Base-by-base conservation (phyloP, 345 rosid species). In the Salix udensis region DNA sequence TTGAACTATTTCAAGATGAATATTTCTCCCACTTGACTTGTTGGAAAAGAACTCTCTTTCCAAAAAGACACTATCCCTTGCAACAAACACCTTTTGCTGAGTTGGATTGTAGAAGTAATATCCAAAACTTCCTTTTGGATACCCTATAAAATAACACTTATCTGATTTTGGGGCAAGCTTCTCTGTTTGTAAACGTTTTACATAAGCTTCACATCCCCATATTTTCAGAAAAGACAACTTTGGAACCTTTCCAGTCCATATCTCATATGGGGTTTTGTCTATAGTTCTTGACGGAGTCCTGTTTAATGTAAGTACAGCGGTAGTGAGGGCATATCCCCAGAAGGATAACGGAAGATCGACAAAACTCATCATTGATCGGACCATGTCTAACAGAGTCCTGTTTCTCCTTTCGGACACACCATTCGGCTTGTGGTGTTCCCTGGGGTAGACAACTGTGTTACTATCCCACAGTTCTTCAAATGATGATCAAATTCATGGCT, bases 11-110 rank as follows among this genome's bases (percentile, higher is more conserved):
- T 58, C 67, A 31, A 55, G 75, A n/a, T 72, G 12, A 13, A 58
- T 72, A 16, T 21, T 72, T 1, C 75, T 58, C 46, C 67, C 67
- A 53, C 50, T 58, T 6, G 6, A 11, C 13, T 46, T 55, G 18
- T 58, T 58, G 14, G 40, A 19, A 30, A 72, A 13, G 14, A 67
- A 36, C 48, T 67, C 70, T 67, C 14, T 67, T 19, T 67, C 28
- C 10, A 36, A 36, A 37, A 72, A 72, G 65, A 58, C 28, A 18
- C 21, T 66, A 72, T 26, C 36, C 21, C 31, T 31, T 34, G 75
- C 65, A 72, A 72, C 18, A 72, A 72, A 48, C 39, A 70, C 62
- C 34, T 62, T 62, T 62, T 62, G 67, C 31, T n/a, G 67, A 44
- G 50, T 44, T 44, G 50, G 50, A 44, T 44, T 44, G 50, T 44